phyloP scores from a whole-genome alignment of 225 moss, liverwort and hornwort species.

The Pleurozium schreberi region DNA sequence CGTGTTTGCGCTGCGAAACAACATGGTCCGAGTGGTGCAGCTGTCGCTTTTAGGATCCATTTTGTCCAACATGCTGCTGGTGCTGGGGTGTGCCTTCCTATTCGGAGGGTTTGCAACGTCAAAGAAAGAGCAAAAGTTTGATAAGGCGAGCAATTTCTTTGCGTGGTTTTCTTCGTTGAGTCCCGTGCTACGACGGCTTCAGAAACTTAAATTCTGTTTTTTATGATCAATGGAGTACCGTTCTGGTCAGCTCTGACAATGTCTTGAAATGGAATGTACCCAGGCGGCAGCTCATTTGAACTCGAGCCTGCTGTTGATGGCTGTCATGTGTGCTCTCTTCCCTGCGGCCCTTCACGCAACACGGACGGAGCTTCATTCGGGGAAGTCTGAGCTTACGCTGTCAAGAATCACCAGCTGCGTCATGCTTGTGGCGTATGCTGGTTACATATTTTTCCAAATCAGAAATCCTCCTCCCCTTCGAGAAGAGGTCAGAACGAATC shows the following conservation, averaged over 20 bases:
- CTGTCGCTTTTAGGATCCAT: constrained; percentile 83
- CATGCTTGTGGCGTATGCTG: constrained; percentile 69
- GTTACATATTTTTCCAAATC: constrained; percentile 68
- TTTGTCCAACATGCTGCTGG: constrained; percentile 88
- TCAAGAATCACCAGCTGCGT: constrained; percentile 75
- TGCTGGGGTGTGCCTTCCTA: constrained; percentile 74
- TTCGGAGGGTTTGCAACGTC: constrained; percentile 48
- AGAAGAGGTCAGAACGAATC: constrained; percentile 17
- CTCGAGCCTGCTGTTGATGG: constrained; percentile 79
- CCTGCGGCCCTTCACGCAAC: constrained; percentile 77
- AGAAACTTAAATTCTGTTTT: background rate
- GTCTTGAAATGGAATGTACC: background rate
- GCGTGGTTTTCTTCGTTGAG: background rate
- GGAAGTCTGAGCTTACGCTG: constrained; percentile 53
- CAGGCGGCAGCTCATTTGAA: constrained; percentile 57
- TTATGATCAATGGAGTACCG: background rate
- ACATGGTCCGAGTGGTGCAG: constrained; percentile 87
- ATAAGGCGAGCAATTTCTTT: constrained; percentile 15
- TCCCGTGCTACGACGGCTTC: background rate
- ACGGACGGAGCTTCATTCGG: constrained; percentile 61
- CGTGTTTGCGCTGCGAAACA: constrained; percentile 56
- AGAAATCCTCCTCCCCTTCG: constrained; percentile 34
- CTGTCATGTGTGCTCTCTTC: constrained; percentile 73
- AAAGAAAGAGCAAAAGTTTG: constrained; percentile 71
- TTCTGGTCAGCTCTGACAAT: background rate